Base-by-base conservation (phyloP, 176 grass and related monocot genomes). In the Olyra latifolia region DNA sequence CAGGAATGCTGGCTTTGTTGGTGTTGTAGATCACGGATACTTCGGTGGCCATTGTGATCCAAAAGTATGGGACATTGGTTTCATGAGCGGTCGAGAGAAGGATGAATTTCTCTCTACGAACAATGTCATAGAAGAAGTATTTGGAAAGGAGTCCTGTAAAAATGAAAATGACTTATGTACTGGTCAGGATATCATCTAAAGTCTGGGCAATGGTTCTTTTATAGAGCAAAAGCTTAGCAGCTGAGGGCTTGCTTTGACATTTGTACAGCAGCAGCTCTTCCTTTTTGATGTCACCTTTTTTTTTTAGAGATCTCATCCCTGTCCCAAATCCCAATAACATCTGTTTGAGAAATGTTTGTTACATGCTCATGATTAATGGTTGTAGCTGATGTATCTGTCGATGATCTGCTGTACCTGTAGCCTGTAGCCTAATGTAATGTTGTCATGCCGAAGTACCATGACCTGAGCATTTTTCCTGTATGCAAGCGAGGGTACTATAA, bases 81-180 rank as follows among this genome's bases (percentile, higher is more conserved):
- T 89, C 80, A 74, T 53, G 8, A 79, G 63, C 8, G 57, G 78
- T 19, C 61, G 59, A 74, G 86, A 84, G 17, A 89, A 83, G 55
- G 86, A 93, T 3, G 94, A 93, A 19, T 87, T 97, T 65, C 66
- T 93, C 24, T 87, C 94, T 0, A 91, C 91, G 4, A 83, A 65
- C 79, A 93, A 97, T 89, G 86, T 91, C 46, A 91, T 93, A 64
- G 88, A 97, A 79, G 88, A 97, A 84, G 88, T 97, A 59, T 91
- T 97, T 60, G 91, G 94, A 14, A 89, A 93, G 75, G 88, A 74
- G 54, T 74, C 81, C 11, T 69, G 50, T 14, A 84, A 93, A 40
- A 85, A 86, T 73, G 73, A 56, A 66, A 88, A 72, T 39, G 32
- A 35, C 32, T 35, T 35, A 2, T 45, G 72, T 42, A 47, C 62